These are phyloP conservation scores for Kitagawia praeruptora DNA, from an alignment of 129 eudicot genomes.

Conservation along the genomic window DNA sequence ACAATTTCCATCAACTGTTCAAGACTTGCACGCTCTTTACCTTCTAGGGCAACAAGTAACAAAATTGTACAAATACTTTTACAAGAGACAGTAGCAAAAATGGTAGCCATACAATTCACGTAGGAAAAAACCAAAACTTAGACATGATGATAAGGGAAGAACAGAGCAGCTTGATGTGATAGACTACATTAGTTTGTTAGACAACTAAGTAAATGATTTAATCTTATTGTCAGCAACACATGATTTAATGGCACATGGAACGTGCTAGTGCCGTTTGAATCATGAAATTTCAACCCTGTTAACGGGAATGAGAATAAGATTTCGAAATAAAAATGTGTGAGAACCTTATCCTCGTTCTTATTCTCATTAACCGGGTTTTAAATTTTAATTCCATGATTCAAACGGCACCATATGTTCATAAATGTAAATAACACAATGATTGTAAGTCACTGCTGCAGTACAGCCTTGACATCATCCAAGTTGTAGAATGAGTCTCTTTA, in stretches of 20 bases:
- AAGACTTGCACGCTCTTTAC: constrained; percentile 4
- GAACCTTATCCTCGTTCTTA: too few relatives aligned
- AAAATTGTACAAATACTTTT: neutral
- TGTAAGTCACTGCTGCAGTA: neutral
- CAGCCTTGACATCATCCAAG: constrained; percentile 12
- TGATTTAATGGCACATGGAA: neutral
- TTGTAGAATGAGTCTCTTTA: neutral
- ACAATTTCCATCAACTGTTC: neutral
- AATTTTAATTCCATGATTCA: too few relatives aligned
- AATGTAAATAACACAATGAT: neutral
- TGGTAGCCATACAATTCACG: neutral
- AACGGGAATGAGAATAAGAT: too few relatives aligned
- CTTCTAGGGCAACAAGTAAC: neutral
- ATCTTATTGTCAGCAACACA: neutral
- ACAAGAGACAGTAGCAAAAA: neutral
- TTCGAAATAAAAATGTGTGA: too few relatives aligned
- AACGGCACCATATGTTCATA: too few relatives aligned
- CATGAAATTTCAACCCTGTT: too few relatives aligned
- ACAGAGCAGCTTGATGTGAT: constrained; percentile 7
- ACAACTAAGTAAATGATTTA: neutral
- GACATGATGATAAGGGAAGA: neutral
- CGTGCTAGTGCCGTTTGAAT: too few relatives aligned
- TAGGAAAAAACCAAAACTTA: neutral
- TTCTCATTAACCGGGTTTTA: too few relatives aligned
- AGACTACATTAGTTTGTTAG: neutral